Base-by-base conservation (phyloP, 2,329 filamentous ascomycete species). In the Alternaria conjuncta region DNA sequence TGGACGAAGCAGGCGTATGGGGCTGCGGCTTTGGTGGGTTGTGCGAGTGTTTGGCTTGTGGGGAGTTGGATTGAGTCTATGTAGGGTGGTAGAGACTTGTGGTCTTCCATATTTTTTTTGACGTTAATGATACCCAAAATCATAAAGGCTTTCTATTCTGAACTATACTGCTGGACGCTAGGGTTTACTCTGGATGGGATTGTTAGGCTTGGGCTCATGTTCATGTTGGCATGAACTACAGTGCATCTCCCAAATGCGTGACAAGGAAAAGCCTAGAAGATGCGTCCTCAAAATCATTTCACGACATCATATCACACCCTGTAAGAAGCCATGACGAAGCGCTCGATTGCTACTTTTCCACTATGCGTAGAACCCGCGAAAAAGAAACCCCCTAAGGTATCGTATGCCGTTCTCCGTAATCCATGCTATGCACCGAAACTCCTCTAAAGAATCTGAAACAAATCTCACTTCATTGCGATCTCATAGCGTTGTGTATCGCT, bases 1-100 rank as follows among this genome's bases (percentile, higher is more conserved):
- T 83, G 81, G 79, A 60, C 73, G 8, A 83, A 82, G 63, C 79
- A 82, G 62, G 65, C 74, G 13, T 70, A 80, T 25, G 82, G 82
- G 20, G 76, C 77, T 25, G 77, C 75, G 8, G 79, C 81, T 1
- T 64, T 83, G 54, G 60, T 78, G 6, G 81, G 78, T 5, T 78
- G 81, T 65, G 77, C 77, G 12, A 78, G 76, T 6, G 70, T 79
- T 5, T 84, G 82, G 82, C 66, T 76, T 12, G 80, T 74, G 36
- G 81, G 78, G 7, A 80, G 78, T 26, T 81, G 73, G 75, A 61
- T 82, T 2, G 80, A 82, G 58, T 71, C 75, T 20, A 58, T 70
- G 43, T 72, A 63, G 66, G 44, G 49, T 20, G 5, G 18, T 4
- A 30, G 41, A 56, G 41, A 23, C 26, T 13, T 18, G 11, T 18